Base-by-base conservation (phyloP, 768 basidiomycete species). In the Termitomyces sp. region DNA sequence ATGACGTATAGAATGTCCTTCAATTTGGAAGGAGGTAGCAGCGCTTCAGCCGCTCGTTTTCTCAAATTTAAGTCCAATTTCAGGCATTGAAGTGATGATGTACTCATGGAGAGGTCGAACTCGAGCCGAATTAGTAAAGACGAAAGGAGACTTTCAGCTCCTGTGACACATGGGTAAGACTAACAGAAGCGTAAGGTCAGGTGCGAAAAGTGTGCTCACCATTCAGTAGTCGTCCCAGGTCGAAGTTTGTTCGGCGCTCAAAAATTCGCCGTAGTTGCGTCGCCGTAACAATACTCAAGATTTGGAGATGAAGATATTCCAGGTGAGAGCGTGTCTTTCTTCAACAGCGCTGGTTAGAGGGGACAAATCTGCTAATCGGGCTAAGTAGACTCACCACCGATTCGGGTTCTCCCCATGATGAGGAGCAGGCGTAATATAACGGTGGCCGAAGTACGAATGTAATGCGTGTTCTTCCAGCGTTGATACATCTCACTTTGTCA, bases 321-420 rank as follows among this genome's bases (percentile, higher is more conserved):
- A 99, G 82, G 76, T 98, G 97, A 21, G 85, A 82, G 54, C 96
- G 83, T 62, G 90, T 88, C 96, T 98, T 86, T 55, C 82, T 86
- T 87, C 75, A 78, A 74, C 68, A 77, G 70, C 57, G 65, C 73
- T 66, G 76, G 65, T 64, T 59, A 52, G 49, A 45, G 52, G 54
- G 53, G 44, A 47, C 37, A 25, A 42, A 41, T 38, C 14, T 43
- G 9, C 19, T 4, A 48, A 42, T 51, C 38, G 27, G 49, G 48
- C 12, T 51, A 77, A 25, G 7, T 38, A 34, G 40, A 42, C 92
- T 74, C 74, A 98, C 95, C 61, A 98, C 87, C 59, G 90, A 92
- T 72, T 98, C 97, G 0, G 97, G 96, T 71, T 98, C 97, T 12
- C 91, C 91, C 92, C 92, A 96, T 11, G 89, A 85, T 21, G 93